Percentiles rank a stretch among this genome's conserved stretches.
These are phyloP conservation scores for Citrullus colocynthis DNA, from an alignment of 306 rosid species.

Conservation along the genomic window DNA sequence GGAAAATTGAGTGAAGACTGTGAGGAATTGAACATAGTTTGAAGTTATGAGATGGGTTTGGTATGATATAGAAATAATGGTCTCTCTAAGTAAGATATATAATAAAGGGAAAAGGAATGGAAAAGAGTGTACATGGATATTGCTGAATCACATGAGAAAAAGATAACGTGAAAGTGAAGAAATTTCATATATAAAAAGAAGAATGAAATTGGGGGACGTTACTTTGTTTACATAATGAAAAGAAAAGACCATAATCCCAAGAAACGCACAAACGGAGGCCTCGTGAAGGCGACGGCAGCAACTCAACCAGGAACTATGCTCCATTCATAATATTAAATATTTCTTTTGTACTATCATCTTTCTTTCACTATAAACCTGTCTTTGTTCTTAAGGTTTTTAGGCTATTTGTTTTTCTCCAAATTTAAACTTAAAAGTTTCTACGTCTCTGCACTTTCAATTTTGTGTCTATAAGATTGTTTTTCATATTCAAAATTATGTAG, in stretches of 20 bases:
- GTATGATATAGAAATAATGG: not conserved
- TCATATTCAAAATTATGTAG: no score
- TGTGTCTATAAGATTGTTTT: no score
- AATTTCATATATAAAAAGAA: not conserved
- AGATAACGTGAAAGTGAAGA: conserved; percentile 4
- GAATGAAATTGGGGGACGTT: not conserved
- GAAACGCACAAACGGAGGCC: conserved; percentile 35
- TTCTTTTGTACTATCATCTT: no score
- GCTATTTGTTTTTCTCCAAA: no score
- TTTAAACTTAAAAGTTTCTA: no score
- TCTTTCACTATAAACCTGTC: no score
- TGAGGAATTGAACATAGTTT: conserved; percentile 1
- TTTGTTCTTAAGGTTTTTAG: no score
- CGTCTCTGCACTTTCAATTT: no score
- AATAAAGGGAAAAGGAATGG: no score
- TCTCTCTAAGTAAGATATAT: not conserved
- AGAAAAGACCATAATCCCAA: not conserved
- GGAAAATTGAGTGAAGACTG: conserved; percentile 2
- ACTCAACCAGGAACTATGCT: not conserved
- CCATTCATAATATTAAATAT: no score
- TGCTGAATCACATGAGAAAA: not conserved
- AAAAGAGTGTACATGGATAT: not conserved
- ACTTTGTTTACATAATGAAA: no score
- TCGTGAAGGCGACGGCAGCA: conserved; percentile 95
- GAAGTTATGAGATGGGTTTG: not conserved